Evolutionary conservation across 2,329 filamentous ascomycete genomes (phyloP).

Genomic region (Colletotrichum chrysophilum): DNA sequence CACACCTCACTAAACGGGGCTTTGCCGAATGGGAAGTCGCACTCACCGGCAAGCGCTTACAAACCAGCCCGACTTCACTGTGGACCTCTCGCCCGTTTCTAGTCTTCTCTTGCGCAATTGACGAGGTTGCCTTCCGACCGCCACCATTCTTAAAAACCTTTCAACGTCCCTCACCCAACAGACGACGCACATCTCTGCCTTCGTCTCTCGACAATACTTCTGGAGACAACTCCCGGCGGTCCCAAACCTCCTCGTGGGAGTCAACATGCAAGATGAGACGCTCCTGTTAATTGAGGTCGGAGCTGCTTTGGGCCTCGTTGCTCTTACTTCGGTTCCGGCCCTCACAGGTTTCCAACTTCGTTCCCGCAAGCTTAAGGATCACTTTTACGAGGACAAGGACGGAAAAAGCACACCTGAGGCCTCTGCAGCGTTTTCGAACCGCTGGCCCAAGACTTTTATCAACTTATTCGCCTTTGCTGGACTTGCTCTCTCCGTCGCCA

Average conservation of each 20-base stretch:
- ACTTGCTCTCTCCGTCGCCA: conserved; percentile 58
- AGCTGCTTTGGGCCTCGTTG: conserved; percentile 37
- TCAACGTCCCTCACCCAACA: background rate
- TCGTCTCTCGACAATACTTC: background rate
- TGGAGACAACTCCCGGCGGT: background rate
- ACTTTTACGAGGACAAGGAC: conserved; percentile 72
- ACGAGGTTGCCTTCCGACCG: background rate
- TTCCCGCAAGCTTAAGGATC: conserved; percentile 38
- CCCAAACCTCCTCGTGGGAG: background rate
- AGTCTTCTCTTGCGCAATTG: background rate
- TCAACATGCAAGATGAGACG: conserved; percentile 20
- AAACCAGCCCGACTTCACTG: background rate
- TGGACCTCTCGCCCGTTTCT: background rate
- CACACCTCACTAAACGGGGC: background rate
- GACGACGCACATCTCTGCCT: background rate
- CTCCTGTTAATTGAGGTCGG: conserved; percentile 15
- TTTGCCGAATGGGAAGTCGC: background rate
- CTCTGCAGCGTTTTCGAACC: conserved; percentile 65
- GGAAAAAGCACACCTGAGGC: conserved; percentile 71
- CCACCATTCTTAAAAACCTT: background rate
- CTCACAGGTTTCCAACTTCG: conserved; percentile 40
- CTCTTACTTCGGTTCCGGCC: conserved; percentile 42
- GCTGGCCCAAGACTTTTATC: conserved; percentile 59
- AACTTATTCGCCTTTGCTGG: conserved; percentile 60
- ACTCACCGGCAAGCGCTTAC: background rate